A percentile compares a stretch with the other conserved stretches of the same genome.
phyloP scores from a whole-genome alignment of 176 grass and related monocot genomes.

The Pontederia crassipes region DNA sequence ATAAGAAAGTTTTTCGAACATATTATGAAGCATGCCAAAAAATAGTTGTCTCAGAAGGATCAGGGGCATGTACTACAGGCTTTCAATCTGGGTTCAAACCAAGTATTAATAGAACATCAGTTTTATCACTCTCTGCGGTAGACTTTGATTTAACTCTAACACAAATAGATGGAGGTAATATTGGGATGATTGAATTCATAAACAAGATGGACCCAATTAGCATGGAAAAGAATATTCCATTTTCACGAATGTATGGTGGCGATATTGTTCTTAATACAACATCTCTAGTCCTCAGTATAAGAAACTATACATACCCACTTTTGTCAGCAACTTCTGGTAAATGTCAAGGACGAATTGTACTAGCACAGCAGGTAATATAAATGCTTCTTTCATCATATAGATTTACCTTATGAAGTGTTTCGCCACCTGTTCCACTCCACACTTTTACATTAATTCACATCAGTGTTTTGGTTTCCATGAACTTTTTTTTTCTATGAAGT shows the following conservation, averaged over 20 bases:
- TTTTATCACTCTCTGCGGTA: conserved; percentile 65
- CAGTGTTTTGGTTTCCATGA: background rate
- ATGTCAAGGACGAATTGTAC: conserved; percentile 82
- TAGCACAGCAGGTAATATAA: conserved; percentile 79
- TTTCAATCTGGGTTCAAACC: conserved; percentile 95
- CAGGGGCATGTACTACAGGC: conserved; percentile 61
- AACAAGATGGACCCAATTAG: conserved; percentile 62
- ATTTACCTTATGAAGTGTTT: background rate
- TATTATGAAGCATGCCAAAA: conserved; percentile 82
- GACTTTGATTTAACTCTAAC: conserved; percentile 82
- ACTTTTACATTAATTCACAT: background rate
- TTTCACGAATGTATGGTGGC: conserved; percentile 88
- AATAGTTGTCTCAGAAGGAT: conserved; percentile 64
- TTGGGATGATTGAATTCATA: conserved; percentile 77
- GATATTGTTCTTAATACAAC: conserved; percentile 73
- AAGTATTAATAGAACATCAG: conserved; percentile 60
- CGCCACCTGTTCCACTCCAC: background rate
- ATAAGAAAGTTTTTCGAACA: conserved; percentile 59
- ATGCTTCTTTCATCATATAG: background rate
- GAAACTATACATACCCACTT: conserved; percentile 84
- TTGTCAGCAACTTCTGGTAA: conserved; percentile 71
- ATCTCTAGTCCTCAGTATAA: conserved; percentile 51
- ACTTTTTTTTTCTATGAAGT: background rate
- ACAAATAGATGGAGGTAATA: conserved; percentile 67
- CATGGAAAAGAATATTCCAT: conserved; percentile 77